Evolutionary conservation across 2,329 filamentous ascomycete species (phyloP), one percentile per base, ranked within the genome.

Genomic region (Fusarium palustre): DNA sequence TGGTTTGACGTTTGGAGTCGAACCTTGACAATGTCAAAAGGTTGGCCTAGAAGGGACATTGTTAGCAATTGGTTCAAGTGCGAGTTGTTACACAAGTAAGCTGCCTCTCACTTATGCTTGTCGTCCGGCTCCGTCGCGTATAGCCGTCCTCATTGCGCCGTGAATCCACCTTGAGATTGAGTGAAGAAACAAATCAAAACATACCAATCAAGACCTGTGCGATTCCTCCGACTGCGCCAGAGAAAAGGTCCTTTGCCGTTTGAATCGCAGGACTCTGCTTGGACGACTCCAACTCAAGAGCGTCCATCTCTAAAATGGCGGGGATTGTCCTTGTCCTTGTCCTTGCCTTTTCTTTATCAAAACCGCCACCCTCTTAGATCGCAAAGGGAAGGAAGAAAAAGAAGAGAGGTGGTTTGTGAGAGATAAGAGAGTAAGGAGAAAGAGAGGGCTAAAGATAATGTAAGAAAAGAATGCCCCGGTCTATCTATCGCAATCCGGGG

Each of bases 1-100:
- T 92, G 88, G 24, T 87, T 90, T 55, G 91, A 92, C 18, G 96
- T 99, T 81, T 99, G 96, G 49, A 99, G 87, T 58, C 96, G 92
- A 75, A 99, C 96, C 84, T 99, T 99, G 84, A 99, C 91, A 70
- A 97, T 98, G 85, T 97, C 95, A 78, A 91, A 91, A 62, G 88
- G 89, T 79, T 91, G 89, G 76, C 89, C 88, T 91, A 75, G 20
- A 11, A 22, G n/a, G 7, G n/a, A 30, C 4, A 33, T n/a, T 12
- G 55, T 70, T 56, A 70, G 58, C 30, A 42, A 41, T 38, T 55
- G 54, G 20, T 15, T 31, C n/a, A 10, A 10, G 22, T 22, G 31
- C 16, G 18, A 8, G 12, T 36, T 54, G n/a, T 43, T 31, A 22
- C n/a, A 28, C 25, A 42, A 48, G 16, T n/a, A n/a, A n/a, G n/a